Percentiles rank a stretch among this genome's conserved stretches.
Evolutionary conservation across 2,329 filamentous ascomycete species (phyloP).

Genomic region (Periconia sp.): DNA sequence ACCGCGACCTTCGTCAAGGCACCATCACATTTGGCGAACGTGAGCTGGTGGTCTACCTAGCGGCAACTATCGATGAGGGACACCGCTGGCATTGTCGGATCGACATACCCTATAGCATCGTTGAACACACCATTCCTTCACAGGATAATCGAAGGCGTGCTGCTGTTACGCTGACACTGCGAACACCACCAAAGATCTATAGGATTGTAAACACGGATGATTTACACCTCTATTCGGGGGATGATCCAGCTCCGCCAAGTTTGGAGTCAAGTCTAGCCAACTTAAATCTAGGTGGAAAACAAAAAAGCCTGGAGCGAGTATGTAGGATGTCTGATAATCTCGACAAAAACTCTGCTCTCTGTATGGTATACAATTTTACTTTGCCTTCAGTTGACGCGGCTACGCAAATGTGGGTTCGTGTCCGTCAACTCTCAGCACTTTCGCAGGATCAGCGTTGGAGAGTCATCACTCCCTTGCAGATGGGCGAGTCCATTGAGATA

Average conservation of each 20-base stretch:
- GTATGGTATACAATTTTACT: conserved; percentile 53
- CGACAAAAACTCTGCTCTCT: conserved; percentile 46
- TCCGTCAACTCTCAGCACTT: conserved; percentile 27
- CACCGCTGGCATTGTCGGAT: conserved; percentile 35
- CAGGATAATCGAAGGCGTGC: conserved; percentile 17
- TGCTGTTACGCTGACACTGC: conserved; percentile 42
- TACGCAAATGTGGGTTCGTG: conserved; percentile 38
- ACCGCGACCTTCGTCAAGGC: conserved; percentile 45
- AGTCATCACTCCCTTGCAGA: conserved; percentile 49
- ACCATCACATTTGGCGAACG: conserved; percentile 39
- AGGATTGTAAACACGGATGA: conserved; percentile 17
- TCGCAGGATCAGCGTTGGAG: conserved; percentile 16
- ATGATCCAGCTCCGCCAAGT: background rate
- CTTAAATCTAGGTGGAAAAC: conserved; percentile 3
- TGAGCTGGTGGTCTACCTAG: conserved; percentile 28
- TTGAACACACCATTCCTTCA: conserved; percentile 42
- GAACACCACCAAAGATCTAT: conserved; percentile 45
- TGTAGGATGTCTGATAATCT: conserved; percentile 42
- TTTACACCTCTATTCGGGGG: conserved; percentile 21
- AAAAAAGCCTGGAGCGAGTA: conserved; percentile 29
- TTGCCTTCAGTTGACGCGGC: conserved; percentile 18
- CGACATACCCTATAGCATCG: conserved; percentile 47
- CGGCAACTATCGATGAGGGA: conserved; percentile 1
- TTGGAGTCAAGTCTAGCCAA: conserved; percentile 1
- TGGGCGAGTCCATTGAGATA: conserved; percentile 58